These are phyloP conservation scores for Candida manassasensis DNA, from an alignment of 805 yeast species.

Conservation along the genomic window DNA sequence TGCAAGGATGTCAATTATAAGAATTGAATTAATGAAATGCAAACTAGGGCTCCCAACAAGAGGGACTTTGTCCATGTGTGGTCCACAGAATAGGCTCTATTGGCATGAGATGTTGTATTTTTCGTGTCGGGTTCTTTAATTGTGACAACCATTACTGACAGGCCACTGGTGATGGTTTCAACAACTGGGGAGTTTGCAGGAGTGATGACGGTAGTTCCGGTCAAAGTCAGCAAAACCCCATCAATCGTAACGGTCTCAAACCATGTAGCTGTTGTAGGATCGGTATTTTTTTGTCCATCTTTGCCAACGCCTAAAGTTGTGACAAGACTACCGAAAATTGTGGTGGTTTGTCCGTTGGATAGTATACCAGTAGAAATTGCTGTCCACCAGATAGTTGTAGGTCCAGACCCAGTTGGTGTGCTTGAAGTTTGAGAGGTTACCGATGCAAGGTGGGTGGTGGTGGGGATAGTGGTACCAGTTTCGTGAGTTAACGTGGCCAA, in stretches of 20 bases:
- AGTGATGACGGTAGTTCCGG: not conserved
- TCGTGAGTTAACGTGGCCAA: constrained; percentile 7
- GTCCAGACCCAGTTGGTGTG: not conserved
- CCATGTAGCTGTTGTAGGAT: not conserved
- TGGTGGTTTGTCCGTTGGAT: constrained; percentile 1
- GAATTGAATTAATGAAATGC: not conserved
- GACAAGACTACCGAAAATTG: not conserved
- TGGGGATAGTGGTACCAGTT: constrained; percentile 6
- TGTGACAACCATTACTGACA: not conserved
- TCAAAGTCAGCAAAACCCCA: not conserved
- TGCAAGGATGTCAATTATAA: too few relatives aligned
- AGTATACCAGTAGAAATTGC: constrained; percentile 6
- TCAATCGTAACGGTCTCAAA: not conserved
- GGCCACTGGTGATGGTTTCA: not conserved
- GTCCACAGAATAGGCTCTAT: not conserved
- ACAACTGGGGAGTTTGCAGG: not conserved
- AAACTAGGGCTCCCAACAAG: not conserved
- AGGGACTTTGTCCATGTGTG: not conserved
- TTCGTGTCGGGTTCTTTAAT: too few relatives aligned
- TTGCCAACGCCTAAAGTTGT: not conserved
- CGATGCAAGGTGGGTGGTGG: constrained; percentile 5
- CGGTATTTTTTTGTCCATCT: not conserved
- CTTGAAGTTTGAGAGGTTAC: not conserved
- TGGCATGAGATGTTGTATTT: not conserved
- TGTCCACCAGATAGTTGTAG: constrained; percentile 9